Base-by-base conservation (phyloP, 2,329 filamentous ascomycete genomes). In the Xylariaceae sp. region DNA sequence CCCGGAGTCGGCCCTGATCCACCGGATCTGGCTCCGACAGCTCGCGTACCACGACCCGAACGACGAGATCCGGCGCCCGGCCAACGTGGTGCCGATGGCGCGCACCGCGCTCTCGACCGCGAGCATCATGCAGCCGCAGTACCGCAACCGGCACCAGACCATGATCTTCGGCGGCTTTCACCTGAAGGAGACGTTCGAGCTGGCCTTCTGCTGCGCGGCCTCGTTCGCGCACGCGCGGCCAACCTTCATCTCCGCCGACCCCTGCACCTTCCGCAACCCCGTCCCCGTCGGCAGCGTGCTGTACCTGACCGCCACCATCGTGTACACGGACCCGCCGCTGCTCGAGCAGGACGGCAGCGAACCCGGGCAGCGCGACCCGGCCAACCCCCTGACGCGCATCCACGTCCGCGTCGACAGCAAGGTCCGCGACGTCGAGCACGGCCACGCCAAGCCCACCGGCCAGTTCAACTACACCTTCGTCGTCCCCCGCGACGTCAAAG, bases 121-220 rank as follows among this genome's bases (percentile, higher is more conserved):
- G 9, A 75, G 73, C 50, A 85, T 88, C 48, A 87, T 87, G 83
- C 82, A 86, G 56, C 83, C 83, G 0, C 81, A 65, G 41, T 63
- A 64, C 41, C 54, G 62, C 17, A 64, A 64, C 47, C 57, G 63
- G 2, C 81, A 86, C 59, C 79, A 83, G 52, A 84, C 83, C 59
- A 85, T 86, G 82, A 85, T 88, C 38, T 88, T 87, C 52, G 83
- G 83, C 36, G 83, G 83, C 11, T 86, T 82, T 56, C 71, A 87
- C 9, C 68, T 88, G 9, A 84, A 85, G 55, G 78, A 84, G 54
- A 83, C 81, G 0, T 87, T 86, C 52, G 83, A 88, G 61, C 70
- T 87, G 5, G 83, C 83, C 2, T 88, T 87, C 62, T 85, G 81
- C 58, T 84, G 81, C 53, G 82, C 81, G 1, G 81, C 83, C 1